These are phyloP conservation scores for Dryas integrifolia DNA, from an alignment of 331 rosid genomes.

Conservation along the genomic window DNA sequence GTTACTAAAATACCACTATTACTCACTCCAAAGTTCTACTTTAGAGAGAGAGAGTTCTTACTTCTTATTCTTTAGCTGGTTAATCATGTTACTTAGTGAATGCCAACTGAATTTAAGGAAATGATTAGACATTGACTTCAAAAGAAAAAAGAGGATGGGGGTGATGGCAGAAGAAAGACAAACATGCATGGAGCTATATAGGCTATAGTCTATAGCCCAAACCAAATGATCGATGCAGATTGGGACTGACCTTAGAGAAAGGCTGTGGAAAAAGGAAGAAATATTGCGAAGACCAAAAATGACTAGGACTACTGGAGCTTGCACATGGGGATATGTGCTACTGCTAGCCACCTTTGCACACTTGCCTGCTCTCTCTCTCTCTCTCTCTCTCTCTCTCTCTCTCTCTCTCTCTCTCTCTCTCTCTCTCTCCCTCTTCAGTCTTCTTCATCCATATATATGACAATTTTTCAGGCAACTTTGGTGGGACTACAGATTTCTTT, in stretches of 20 bases:
- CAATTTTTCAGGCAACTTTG: slow-evolving; percentile 11
- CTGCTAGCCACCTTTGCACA: slow-evolving; percentile 1
- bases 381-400: background rate
- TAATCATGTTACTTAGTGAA: background rate
- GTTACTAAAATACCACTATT: no score
- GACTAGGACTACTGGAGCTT: slow-evolving; percentile 39
- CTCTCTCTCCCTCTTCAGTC: background rate
- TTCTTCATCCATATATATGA: background rate
- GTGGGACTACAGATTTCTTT: background rate
- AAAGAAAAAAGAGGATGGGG: background rate
- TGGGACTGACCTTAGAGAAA: slow-evolving; percentile 32
- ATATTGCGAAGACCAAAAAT: slow-evolving; percentile 38
- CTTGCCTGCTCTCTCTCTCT: background rate
- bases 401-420: background rate
- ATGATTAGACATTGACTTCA: slow-evolving; percentile 14
- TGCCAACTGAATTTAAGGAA: slow-evolving; percentile 10
- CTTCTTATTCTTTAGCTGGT: background rate
- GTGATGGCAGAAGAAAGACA: slow-evolving; percentile 5
- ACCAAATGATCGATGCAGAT: slow-evolving; percentile 23
- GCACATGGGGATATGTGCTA: slow-evolving; percentile 49
- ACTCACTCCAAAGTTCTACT: no score
- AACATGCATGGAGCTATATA: slow-evolving; percentile 9
- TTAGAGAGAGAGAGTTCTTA: no score
- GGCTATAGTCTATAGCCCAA: background rate
- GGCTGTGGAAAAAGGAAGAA: slow-evolving; percentile 26